Base-by-base conservation (phyloP, 805 yeast species). In the Barnettozyma populi region DNA sequence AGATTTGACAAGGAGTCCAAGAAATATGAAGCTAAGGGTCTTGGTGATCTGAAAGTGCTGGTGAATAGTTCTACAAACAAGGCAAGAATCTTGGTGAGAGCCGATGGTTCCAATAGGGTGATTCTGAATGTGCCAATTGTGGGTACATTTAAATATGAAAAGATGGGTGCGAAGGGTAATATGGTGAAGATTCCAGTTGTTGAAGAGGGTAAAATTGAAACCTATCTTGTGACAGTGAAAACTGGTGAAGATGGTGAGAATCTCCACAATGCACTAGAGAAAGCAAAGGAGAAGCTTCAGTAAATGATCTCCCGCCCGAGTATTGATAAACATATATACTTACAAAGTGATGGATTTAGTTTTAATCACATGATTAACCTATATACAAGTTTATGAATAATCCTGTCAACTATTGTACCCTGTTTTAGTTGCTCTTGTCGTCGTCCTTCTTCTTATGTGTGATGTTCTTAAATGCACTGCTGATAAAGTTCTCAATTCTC, bases 51-150 rank as follows among this genome's bases (percentile, higher is more conserved):
- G 56, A 86, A 88, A 58, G 71, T 92, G 11, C 70, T 92, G 47
- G 79, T 75, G 49, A 74, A 84, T 57, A 75, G 75, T 44, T 73
- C 70, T 2, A 81, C 84, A 9, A 52, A 61, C 0, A 87, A 87
- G 60, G 62, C 82, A 3, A 79, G 98, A 63, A 68, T 87, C 13
- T 68, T 92, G 34, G 75, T 92, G 19, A 80, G 98, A 59, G 87
- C 97, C 0, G 98, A 90, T 48, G 97, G 96, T 25, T 82, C 89
- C 36, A 84, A 85, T 36, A 78, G 95, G 56, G 82, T 90, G 14
- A 65, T 92, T 41, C 67, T 92, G 50, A 92, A 92, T 62, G 71
- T 81, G 13, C 66, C 72, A n/a, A 65, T 90, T 10, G 70, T 77
- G 9, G 75, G 75, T 45, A 78, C 77, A 44, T 69, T 88, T 49